Percentiles rank a stretch among this genome's conserved stretches.
Conservation (phyloP, 2,329 filamentous ascomycete species). For the Venturia aucupariae region DNA sequence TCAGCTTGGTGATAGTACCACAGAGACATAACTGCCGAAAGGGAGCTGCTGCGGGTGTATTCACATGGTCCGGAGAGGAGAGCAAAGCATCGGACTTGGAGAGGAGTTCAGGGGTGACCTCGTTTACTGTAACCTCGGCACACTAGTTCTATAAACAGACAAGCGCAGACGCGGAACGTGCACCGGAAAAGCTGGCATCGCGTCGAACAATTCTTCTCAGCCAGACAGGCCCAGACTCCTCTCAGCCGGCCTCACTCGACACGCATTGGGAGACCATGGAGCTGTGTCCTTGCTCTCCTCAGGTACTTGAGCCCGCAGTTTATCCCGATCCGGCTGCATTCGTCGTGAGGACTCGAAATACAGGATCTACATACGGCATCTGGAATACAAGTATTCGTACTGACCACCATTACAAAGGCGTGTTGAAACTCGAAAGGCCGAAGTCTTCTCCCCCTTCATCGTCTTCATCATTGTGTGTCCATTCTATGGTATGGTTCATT, state of each 20-base stretch:
- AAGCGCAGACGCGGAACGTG: background rate
- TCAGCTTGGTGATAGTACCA: background rate
- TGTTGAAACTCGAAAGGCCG: background rate
- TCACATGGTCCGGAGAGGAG: background rate
- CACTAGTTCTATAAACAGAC: background rate
- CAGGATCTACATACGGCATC: background rate
- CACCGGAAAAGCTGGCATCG: background rate
- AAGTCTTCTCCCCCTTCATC: slow-evolving; percentile 15
- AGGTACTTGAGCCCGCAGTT: background rate
- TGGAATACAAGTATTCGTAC: no score
- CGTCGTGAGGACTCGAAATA: background rate
- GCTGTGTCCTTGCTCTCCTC: background rate
- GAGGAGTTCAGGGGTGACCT: background rate
- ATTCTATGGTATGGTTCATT: slow-evolving; percentile 21
- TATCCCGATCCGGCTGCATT: background rate
- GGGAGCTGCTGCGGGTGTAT: background rate
- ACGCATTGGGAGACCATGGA: no score
- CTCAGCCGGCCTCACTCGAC: background rate
- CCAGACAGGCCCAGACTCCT: no score
- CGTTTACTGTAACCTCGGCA: background rate
- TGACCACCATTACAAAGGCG: background rate
- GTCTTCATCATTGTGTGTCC: slow-evolving; percentile 22
- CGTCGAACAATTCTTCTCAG: background rate
- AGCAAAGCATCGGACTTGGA: no score
- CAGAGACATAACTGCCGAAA: background rate